Percentiles rank a stretch among this genome's conserved stretches.
phyloP scores from a whole-genome alignment of 2,329 filamentous ascomycete species.

The Lachnellula arida region DNA sequence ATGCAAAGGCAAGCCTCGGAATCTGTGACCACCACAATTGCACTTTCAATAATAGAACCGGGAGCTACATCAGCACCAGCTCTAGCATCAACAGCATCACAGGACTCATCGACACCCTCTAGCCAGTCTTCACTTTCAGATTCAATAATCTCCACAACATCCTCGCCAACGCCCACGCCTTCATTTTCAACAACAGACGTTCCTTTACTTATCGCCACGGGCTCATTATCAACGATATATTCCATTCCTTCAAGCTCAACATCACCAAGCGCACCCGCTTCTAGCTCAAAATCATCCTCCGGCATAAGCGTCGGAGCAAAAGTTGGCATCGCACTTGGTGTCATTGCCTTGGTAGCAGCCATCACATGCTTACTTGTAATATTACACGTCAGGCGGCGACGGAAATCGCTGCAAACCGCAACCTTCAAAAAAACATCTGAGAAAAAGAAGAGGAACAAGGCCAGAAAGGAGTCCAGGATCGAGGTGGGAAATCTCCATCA shows the following conservation, averaged over 20 bases:
- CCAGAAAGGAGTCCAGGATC: background rate
- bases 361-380: background rate
- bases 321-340: constrained; percentile 11
- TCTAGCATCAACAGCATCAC: background rate
- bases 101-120: background rate
- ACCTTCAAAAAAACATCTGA: background rate
- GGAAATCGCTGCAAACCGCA: background rate
- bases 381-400: constrained; percentile 5
- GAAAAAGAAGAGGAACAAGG: background rate
- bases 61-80: background rate
- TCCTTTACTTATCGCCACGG: background rate
- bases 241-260: background rate
- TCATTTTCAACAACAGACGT: background rate
- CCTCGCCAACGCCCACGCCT: background rate
- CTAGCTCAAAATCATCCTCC: background rate
- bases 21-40: background rate
- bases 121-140: background rate
- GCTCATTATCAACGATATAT: background rate
- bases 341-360: background rate
- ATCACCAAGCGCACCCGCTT: background rate
- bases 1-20: background rate
- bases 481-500: background rate
- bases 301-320: constrained; percentile 9
- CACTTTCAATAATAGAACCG: background rate
- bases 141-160: background rate